Percentiles rank a stretch among this genome's conserved stretches.
Conservation (phyloP, 441 rosid genomes). For the Arabidopsis lyrata region DNA sequence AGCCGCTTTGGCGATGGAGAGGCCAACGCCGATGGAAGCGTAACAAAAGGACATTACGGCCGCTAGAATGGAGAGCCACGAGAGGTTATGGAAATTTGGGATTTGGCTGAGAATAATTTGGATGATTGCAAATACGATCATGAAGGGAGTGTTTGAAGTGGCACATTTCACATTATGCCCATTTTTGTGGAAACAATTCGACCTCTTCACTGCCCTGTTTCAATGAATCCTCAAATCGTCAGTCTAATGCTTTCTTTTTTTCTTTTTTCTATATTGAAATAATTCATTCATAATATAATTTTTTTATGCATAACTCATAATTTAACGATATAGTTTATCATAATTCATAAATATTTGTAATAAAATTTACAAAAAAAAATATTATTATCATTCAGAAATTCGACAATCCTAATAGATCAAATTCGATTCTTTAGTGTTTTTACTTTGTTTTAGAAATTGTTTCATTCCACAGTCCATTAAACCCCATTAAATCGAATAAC, state of each 20-base stretch:
- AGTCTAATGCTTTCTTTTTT: background rate
- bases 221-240: constrained; percentile 13
- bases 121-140: constrained; percentile 72
- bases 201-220: constrained; percentile 79
- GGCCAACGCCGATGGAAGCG: constrained; percentile 75
- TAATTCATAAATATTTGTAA: too few species aligned
- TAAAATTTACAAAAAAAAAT: too few species aligned
- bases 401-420: background rate
- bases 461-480: background rate
- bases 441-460: background rate
- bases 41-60: constrained; percentile 90
- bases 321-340: too few species aligned
- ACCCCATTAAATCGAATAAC: background rate
- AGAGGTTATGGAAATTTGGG: constrained; percentile 84
- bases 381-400: background rate
- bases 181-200: constrained; percentile 82
- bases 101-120: constrained; percentile 83
- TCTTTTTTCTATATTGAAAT: background rate
- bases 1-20: constrained; percentile 72
- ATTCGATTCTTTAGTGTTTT: background rate
- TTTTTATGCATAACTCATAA: background rate
- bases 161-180: constrained; percentile 71
- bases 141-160: constrained; percentile 68
- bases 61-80: constrained; percentile 89
- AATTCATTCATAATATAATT: background rate